Evolutionary conservation across 306 rosid genomes (phyloP).

Genomic region (Cucurbita pepo): DNA sequence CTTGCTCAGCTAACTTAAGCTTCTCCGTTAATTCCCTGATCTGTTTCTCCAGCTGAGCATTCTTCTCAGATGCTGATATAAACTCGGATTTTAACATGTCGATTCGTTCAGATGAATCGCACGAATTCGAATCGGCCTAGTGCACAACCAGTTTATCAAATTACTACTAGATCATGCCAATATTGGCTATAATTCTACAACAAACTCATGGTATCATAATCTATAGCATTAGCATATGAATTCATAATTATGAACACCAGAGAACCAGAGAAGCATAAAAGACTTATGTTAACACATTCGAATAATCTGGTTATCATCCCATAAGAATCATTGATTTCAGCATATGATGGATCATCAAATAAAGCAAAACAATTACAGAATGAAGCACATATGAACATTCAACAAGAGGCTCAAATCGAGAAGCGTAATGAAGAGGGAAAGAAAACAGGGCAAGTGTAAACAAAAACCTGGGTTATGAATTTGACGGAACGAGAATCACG

Average conservation of each 20-base stretch:
- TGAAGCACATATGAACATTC: background rate
- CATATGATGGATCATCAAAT: background rate
- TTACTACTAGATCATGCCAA: constrained; percentile 1
- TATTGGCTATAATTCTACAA: background rate
- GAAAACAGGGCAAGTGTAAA: background rate
- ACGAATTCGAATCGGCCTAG: constrained; percentile 39
- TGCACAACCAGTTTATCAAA: constrained; percentile 1
- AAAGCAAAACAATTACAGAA: background rate
- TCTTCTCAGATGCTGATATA: constrained; percentile 36
- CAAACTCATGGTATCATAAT: background rate
- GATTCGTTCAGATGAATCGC: constrained; percentile 56
- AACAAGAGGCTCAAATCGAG: background rate
- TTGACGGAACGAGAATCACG: constrained; percentile 16
- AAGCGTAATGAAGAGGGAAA: background rate
- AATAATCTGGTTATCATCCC: background rate
- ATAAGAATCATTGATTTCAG: background rate
- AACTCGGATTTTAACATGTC: constrained; percentile 54
- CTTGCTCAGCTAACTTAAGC: constrained; percentile 56
- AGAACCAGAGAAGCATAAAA: background rate
- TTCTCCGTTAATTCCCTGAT: constrained; percentile 53
- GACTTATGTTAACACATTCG: background rate
- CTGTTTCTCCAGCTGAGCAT: constrained; percentile 39
- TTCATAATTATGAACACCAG: background rate
- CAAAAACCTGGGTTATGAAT: constrained; percentile 44
- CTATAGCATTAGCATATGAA: background rate